Conservation (phyloP, 257 asterid species). For the Scutellaria galericulata region DNA sequence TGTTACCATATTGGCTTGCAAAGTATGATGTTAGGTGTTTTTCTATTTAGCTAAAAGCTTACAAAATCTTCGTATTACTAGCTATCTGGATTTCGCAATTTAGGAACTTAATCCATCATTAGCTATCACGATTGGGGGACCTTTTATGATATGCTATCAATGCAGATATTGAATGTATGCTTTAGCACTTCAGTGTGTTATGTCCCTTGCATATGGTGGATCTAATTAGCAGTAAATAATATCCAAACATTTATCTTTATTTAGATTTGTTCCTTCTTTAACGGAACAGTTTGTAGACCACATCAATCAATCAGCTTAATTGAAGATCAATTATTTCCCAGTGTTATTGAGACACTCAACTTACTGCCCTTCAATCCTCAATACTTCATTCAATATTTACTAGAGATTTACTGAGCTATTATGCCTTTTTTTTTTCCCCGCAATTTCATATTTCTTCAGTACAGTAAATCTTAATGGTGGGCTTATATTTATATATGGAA, state of each 20-base stretch:
- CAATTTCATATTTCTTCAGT: constrained; percentile 20
- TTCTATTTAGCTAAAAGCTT: background rate
- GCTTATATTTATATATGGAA: constrained; percentile 12
- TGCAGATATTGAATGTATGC: background rate
- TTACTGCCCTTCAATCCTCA: background rate
- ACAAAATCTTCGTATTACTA: background rate
- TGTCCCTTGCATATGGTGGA: background rate
- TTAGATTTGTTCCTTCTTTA: constrained; percentile 6
- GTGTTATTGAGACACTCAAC: background rate
- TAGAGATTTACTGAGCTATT: background rate
- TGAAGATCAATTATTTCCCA: background rate
- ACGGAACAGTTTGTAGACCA: background rate
- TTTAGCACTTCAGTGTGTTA: background rate
- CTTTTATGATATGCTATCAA: background rate
- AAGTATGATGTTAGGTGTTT: background rate
- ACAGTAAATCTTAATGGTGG: background rate
- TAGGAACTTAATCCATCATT: background rate
- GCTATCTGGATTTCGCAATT: background rate
- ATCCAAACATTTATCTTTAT: background rate
- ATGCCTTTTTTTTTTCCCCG: background rate
- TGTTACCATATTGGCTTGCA: background rate
- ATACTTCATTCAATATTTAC: background rate
- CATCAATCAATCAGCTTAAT: background rate
- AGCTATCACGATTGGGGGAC: background rate
- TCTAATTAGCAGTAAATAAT: background rate